phyloP scores from a whole-genome alignment of 495 filamentous ascomycete species.

The Chaetomidium leptoderma region DNA sequence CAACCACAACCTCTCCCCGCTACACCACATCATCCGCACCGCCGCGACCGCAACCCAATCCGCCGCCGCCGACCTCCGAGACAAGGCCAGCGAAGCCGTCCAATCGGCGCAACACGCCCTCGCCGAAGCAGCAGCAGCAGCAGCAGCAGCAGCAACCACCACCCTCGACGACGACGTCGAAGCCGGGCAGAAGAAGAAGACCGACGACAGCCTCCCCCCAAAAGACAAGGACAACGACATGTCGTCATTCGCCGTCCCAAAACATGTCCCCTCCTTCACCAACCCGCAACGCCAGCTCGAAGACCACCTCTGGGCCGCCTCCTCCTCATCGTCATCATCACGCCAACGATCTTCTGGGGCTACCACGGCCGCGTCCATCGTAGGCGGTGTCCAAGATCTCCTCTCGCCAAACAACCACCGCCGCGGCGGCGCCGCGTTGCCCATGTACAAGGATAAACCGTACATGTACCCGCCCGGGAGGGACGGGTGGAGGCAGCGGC shows the following conservation, averaged over 20 bases:
- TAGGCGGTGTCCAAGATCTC: slow-evolving; percentile 44
- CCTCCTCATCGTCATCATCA: slow-evolving; percentile 29
- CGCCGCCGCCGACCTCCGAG: slow-evolving; percentile 19
- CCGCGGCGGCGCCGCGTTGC: slow-evolving; percentile 55
- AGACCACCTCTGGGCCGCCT: slow-evolving; percentile 61
- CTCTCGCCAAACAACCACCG: slow-evolving; percentile 40
- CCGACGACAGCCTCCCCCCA: neutral
- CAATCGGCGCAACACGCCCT: slow-evolving; percentile 15
- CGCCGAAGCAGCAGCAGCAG: neutral
- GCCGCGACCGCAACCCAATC: slow-evolving; percentile 19
- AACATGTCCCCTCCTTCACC: slow-evolving; percentile 66
- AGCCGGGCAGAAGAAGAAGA: neutral
- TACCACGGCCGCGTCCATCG: slow-evolving; percentile 24
- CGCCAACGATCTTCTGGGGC: slow-evolving; percentile 21
- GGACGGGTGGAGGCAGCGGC: slow-evolving; percentile 32
- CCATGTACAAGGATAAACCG: slow-evolving; percentile 99
- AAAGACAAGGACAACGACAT: slow-evolving; percentile 43
- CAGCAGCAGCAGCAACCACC: too few relatives aligned
- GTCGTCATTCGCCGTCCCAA: slow-evolving; percentile 65
- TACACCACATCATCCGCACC: slow-evolving; percentile 19
- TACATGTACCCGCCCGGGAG: slow-evolving; percentile 61
- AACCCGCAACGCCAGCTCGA: slow-evolving; percentile 64
- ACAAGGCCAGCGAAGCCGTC: slow-evolving; percentile 15
- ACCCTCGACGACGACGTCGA: neutral
- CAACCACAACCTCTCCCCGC: slow-evolving; percentile 1